A percentile compares a stretch with the other conserved stretches of the same genome.
Conservation (phyloP, 1,284 basidiomycete genomes). For the Termitomyces sp. region DNA sequence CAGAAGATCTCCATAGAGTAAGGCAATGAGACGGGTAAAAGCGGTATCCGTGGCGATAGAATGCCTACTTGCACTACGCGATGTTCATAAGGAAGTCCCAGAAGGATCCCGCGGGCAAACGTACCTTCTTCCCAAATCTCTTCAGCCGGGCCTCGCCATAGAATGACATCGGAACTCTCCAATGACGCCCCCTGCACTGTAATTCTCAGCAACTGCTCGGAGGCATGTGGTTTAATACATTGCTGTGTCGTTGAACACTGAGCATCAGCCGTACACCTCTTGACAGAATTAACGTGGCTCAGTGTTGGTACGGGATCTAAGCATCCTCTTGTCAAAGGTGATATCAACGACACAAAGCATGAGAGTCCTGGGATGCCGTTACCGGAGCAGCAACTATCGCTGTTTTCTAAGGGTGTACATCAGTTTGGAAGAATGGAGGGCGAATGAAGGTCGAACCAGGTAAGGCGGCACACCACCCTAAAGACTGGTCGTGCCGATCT, state of each 20-base stretch:
- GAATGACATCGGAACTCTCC: constrained; percentile 31
- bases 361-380: constrained; percentile 25
- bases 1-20: constrained; percentile 33
- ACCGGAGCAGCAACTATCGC: constrained; percentile 23
- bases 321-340: constrained; percentile 32
- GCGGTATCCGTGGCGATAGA: constrained; percentile 37
- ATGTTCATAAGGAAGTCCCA: background rate
- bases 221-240: constrained; percentile 45
- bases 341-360: constrained; percentile 39
- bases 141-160: constrained; percentile 66
- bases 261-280: constrained; percentile 23
- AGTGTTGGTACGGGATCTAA: constrained; percentile 53
- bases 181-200: constrained; percentile 21
- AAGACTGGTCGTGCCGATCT: constrained; percentile 5
- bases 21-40: constrained; percentile 45
- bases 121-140: constrained; percentile 68
- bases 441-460: constrained; percentile 26
- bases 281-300: constrained; percentile 20
- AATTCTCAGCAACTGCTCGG: constrained; percentile 46
- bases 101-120: background rate
- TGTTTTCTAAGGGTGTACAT: constrained; percentile 14
- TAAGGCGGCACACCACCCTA: constrained; percentile 57
- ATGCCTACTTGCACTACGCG: constrained; percentile 49
- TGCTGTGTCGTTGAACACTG: constrained; percentile 33
- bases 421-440: background rate